Evolutionary conservation across 2,329 filamentous ascomycete species (phyloP).

Genomic region (Trichoderma breve): DNA sequence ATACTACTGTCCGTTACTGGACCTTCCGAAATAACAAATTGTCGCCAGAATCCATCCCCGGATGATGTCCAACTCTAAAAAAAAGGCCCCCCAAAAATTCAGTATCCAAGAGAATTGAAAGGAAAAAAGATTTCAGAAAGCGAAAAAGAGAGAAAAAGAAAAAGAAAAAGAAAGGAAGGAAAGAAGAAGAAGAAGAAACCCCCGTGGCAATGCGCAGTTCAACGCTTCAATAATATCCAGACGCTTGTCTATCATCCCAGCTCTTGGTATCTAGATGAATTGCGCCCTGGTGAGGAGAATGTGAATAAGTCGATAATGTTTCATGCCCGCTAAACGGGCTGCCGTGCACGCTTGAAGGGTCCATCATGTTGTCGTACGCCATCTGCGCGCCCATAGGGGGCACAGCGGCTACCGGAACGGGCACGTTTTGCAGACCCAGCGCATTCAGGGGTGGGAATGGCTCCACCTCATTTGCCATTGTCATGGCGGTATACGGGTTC

Average conservation of each 20-base stretch:
- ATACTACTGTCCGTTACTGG: background rate
- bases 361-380: conserved; percentile 33
- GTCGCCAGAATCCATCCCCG: background rate
- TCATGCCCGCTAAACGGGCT: conserved; percentile 40
- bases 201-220: background rate
- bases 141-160: background rate
- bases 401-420: background rate
- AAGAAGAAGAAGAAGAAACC: background rate
- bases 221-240: conserved; percentile 22
- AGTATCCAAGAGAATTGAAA: background rate
- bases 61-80: conserved; percentile 1
- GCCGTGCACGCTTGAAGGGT: conserved; percentile 34
- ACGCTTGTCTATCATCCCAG: conserved; percentile 29
- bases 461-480: conserved; percentile 30
- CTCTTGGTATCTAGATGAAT: conserved; percentile 23
- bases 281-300: conserved; percentile 34
- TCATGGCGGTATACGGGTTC: conserved; percentile 27
- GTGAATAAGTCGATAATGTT: conserved; percentile 35
- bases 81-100: background rate
- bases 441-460: conserved; percentile 35
- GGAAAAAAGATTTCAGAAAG: background rate
- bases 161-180: background rate
- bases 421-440: conserved; percentile 33
- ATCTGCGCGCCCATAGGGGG: conserved; percentile 31
- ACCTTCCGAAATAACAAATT: background rate